Conservation (phyloP, 495 filamentous ascomycete genomes). For the Aspergillus homomorphus region DNA sequence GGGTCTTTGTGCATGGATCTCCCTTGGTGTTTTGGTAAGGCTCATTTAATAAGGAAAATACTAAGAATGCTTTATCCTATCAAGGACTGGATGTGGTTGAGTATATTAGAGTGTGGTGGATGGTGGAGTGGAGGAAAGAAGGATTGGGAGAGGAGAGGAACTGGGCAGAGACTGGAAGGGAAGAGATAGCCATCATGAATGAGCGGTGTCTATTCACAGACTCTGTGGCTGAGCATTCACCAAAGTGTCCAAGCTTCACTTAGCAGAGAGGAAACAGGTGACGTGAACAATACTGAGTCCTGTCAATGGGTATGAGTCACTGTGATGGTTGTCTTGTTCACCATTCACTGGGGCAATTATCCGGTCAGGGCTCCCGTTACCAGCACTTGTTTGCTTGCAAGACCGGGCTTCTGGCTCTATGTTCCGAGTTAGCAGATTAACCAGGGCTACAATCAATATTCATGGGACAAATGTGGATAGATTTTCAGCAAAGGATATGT, state of each 20-base stretch:
- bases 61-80: no score
- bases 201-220: not conserved
- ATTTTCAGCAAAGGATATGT: no score
- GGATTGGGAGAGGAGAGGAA: not conserved
- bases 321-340: no score
- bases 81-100: not conserved
- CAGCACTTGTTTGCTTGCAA: not conserved
- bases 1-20: no score
- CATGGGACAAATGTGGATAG: not conserved
- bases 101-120: no score
- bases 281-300: no score
- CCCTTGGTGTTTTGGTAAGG: no score
- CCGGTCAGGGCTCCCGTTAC: no score
- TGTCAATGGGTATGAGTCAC: no score
- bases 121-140: not conserved
- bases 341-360: no score
- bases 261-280: not conserved
- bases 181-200: not conserved
- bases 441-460: not conserved
- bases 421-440: not conserved
- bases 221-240: not conserved
- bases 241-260: not conserved
- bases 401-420: not conserved
- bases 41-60: no score
- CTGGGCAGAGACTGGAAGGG: not conserved